A percentile compares a stretch with the other conserved stretches of the same genome.
Conservation (phyloP, 148 eudicot genomes). For the Vaccinium macrocarpon region DNA sequence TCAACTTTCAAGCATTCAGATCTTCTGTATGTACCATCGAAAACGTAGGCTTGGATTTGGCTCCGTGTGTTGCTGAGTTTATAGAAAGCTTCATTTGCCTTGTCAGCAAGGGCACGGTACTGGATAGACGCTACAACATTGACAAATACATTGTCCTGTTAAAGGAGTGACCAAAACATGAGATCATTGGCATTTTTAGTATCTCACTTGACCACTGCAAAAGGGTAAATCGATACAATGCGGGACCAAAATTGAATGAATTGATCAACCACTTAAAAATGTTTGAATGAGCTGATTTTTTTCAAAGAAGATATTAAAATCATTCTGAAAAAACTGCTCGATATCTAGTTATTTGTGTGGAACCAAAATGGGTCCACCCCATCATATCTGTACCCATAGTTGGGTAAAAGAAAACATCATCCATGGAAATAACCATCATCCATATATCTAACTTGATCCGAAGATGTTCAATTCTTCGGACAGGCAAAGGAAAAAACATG, state of each 20-base stretch:
- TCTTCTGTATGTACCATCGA: constrained; percentile 33
- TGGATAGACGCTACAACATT: constrained; percentile 53
- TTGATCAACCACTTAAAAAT: not conserved
- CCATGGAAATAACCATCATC: not conserved
- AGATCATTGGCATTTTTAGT: not conserved
- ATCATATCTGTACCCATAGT: not conserved
- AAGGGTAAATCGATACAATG: not conserved
- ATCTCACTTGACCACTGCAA: not conserved
- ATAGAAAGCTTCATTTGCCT: constrained; percentile 54
- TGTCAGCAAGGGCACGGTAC: constrained; percentile 43
- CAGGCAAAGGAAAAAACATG: not conserved
- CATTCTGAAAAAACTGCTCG: not conserved
- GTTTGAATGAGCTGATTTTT: not conserved
- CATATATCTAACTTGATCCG: not conserved
- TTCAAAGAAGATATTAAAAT: not conserved
- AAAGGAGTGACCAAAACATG: not conserved
- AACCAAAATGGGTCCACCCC: not conserved
- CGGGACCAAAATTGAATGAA: not conserved
- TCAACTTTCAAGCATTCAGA: not conserved
- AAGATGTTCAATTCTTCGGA: not conserved
- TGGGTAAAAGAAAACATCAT: not conserved
- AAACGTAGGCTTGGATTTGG: constrained; percentile 62
- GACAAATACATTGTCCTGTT: constrained; percentile 60
- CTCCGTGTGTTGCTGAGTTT: constrained; percentile 48
- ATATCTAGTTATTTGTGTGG: not conserved